Base-by-base conservation (phyloP, 306 rosid genomes). In the Medicago lupulina region DNA sequence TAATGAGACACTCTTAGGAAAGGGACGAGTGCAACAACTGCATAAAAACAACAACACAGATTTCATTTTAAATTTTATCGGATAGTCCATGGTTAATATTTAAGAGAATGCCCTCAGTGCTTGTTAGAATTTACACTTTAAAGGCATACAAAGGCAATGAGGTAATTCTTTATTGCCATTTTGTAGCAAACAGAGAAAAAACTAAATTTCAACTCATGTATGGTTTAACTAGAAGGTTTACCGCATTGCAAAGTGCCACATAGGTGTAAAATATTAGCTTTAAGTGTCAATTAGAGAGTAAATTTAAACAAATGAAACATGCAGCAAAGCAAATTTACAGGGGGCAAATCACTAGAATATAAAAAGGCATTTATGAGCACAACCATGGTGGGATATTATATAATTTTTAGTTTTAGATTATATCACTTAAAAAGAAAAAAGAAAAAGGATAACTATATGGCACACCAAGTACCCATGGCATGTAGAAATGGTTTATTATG, bases 161-260 rank as follows among this genome's bases (percentile, higher is more conserved):
- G 54, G 54, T 49, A 49, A 14, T 49, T 49, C 18, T n/a, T 3
- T 64, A 64, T 54, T 55, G 73, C 69, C 72, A 75, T 9, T 28
- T 28, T 50, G 11, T 9, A 10, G 40, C 53, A 23, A 25, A 41
- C 34, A 49, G 60, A 34, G 38, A 34, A 34, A 34, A 34, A 34
- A 34, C 7, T 34, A 34, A 59, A 65, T 75, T 47, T 47, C 62
- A 67, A 47, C 10, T n/a, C 18, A 74, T 40, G 13, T 54, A 28
- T 21, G 75, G 51, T 58, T 73, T 80, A 58, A 57, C 49, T 60
- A 67, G 13, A 16, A 67, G 43, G 60, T 67, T 67, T 34, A 78
- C 41, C 61, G 16, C 17, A 44, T 68, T 16, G 34, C 21, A 15
- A 76, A 77, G 43, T 65, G 63, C 70, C 44, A 46, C 61, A 18